Evolutionary conservation across 2,329 filamentous ascomycete species (phyloP).

Genomic region (Claviceps digitariae): DNA sequence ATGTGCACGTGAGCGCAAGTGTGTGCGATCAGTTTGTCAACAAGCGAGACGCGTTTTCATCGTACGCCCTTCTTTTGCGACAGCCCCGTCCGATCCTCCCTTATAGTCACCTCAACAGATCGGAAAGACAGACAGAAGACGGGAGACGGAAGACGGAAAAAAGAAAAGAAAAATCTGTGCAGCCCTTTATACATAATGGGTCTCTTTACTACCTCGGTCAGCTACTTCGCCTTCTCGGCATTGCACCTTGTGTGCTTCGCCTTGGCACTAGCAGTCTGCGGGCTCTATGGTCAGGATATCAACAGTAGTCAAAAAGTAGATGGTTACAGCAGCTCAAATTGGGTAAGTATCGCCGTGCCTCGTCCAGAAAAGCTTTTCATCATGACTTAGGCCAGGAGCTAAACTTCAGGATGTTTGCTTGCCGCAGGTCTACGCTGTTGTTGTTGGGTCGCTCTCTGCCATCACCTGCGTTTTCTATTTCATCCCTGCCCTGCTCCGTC

Average conservation of each 20-base stretch:
- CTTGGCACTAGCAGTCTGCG: constrained; percentile 62
- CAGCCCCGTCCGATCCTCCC: neutral
- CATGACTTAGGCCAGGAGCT: neutral
- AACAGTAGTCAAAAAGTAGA: constrained; percentile 34
- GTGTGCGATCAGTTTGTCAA: neutral
- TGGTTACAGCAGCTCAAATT: constrained; percentile 49
- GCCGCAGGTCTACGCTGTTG: constrained; percentile 53
- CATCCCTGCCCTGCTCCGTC: constrained; percentile 44
- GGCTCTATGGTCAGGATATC: constrained; percentile 63
- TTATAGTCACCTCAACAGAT: neutral
- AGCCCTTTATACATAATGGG: constrained; percentile 24
- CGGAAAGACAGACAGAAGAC: neutral
- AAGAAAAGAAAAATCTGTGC: neutral
- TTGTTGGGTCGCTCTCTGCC: constrained; percentile 52
- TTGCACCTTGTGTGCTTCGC: constrained; percentile 68
- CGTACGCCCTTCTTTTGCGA: neutral
- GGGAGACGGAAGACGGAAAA: too few relatives aligned
- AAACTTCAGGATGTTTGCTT: neutral
- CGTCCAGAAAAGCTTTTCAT: neutral
- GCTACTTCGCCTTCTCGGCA: constrained; percentile 42
- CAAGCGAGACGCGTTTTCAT: neutral
- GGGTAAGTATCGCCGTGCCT: constrained; percentile 36
- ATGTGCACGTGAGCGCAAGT: neutral
- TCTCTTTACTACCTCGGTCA: constrained; percentile 27
- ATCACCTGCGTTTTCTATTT: constrained; percentile 52